Conservation (phyloP, 208 protist species). For the Trypanosoma lewisi region DNA sequence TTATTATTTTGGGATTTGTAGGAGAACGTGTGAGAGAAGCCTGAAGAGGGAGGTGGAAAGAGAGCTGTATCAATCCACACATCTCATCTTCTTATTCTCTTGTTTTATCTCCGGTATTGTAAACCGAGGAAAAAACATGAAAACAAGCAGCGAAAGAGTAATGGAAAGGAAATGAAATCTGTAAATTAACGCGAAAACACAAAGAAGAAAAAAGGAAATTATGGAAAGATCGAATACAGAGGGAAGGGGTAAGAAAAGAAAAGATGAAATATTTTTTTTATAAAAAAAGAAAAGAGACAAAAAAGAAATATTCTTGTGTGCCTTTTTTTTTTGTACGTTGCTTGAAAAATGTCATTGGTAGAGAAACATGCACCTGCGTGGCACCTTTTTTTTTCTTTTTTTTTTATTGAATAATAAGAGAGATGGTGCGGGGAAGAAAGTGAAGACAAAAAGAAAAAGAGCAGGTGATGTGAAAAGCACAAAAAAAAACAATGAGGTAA, state of each 20-base stretch:
- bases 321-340: too few relatives aligned
- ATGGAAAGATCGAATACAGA: background rate
- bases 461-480: background rate
- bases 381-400: too few relatives aligned
- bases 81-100: background rate
- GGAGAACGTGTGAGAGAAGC: too few relatives aligned
- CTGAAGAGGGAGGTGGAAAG: too few relatives aligned
- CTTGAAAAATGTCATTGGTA: background rate
- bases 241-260: conserved; percentile 5
- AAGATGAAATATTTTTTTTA: conserved; percentile 6
- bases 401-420: conserved; percentile 2
- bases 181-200: background rate
- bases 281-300: conserved; percentile 18
- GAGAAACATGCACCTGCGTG: background rate
- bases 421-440: background rate
- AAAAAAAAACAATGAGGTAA: background rate
- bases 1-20: too few relatives aligned
- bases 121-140: too few relatives aligned
- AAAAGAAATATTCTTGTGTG: too few relatives aligned
- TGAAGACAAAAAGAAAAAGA: conserved; percentile 14
- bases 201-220: background rate
- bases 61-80: too few relatives aligned
- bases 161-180: background rate
- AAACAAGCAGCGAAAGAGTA: too few relatives aligned
- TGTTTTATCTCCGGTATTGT: background rate